Base-by-base conservation (phyloP, 495 filamentous ascomycete species). In the Penicillium paxilli region DNA sequence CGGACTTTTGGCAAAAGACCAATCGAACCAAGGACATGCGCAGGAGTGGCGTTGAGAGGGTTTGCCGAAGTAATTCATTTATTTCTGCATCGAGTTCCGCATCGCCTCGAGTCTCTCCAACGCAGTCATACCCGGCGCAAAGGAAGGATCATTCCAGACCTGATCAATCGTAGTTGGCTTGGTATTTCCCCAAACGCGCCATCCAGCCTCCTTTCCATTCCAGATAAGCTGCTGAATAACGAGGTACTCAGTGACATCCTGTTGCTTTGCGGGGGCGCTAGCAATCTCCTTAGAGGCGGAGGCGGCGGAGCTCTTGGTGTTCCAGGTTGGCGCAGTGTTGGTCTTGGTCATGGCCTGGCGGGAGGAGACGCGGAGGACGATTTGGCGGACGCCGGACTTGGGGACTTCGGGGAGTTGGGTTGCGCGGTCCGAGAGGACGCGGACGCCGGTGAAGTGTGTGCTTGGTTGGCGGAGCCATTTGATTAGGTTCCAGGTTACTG, bases 161-260 rank as follows among this genome's bases (percentile, higher is more conserved):
- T 74, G 70, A 23, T 86, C 76, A 19, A 67, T n/a, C 35, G 77
- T 82, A 9, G 82, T 87, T 60, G 86, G 79, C 55, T 79, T 73
- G 32, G 82, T 68, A 30, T 83, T 85, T 21, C 91, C 91, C 85
- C 91, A 89, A 44, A 96, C 64, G 65, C 78, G 81, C 92, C 92
- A 97, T 11, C 79, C 78, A 32, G 68, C 70, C 37, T 84, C 77
- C 55, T 76, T 61, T 47, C 82, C 88, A 2, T 75, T 75, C 70
- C 80, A 70, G 44, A 86, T 66, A 21, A 69, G 58, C 60, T 79
- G 78, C 73, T 91, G 88, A 19, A 96, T 60, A 5, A 93, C 87
- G n/a, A 97, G 20, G 62, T 95, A 87, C 75, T 97, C 92, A 1
- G 73, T 69, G 51, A 87, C 76, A 52, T 87, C 83, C 60, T 83